phyloP scores from a whole-genome alignment of 2,329 filamentous ascomycete species.

The Pseudocercospora eumusae region DNA sequence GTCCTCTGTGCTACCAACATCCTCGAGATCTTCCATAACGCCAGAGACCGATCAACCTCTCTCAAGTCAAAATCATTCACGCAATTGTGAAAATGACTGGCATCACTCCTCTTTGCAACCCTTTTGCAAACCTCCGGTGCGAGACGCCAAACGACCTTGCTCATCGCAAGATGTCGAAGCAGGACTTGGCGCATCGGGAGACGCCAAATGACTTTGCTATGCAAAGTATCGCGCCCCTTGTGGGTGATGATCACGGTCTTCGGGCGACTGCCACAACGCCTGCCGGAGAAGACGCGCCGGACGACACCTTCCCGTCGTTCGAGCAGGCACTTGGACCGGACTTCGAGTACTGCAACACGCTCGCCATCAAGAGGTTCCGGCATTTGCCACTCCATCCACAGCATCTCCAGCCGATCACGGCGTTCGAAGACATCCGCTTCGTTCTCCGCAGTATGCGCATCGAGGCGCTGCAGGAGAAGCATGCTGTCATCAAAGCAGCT shows the following conservation, averaged over 20 bases:
- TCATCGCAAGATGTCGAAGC: not conserved
- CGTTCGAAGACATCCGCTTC: not conserved
- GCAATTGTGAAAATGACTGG: not conserved
- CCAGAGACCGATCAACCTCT: not conserved
- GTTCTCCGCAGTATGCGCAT: not conserved
- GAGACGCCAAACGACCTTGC: conserved; percentile 4
- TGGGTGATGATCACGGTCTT: not conserved
- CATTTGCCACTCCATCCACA: not conserved
- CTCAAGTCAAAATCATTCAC: not conserved
- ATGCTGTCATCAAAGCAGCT: not conserved
- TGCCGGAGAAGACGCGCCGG: not conserved
- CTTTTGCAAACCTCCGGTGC: conserved; percentile 1
- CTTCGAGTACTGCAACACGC: not conserved
- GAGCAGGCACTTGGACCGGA: not conserved
- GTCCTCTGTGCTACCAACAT: too few species aligned
- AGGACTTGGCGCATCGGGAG: not conserved
- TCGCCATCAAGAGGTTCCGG: not conserved
- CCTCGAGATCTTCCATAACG: not conserved
- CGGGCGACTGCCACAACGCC: not conserved
- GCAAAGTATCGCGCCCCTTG: not conserved
- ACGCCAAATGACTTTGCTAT: not conserved
- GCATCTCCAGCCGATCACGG: not conserved
- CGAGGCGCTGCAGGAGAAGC: not conserved
- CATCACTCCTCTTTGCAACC: conserved; percentile 5
- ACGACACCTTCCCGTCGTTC: not conserved